Base-by-base conservation (phyloP, 2,329 filamentous ascomycete species). In the Bipolaris victoriae region DNA sequence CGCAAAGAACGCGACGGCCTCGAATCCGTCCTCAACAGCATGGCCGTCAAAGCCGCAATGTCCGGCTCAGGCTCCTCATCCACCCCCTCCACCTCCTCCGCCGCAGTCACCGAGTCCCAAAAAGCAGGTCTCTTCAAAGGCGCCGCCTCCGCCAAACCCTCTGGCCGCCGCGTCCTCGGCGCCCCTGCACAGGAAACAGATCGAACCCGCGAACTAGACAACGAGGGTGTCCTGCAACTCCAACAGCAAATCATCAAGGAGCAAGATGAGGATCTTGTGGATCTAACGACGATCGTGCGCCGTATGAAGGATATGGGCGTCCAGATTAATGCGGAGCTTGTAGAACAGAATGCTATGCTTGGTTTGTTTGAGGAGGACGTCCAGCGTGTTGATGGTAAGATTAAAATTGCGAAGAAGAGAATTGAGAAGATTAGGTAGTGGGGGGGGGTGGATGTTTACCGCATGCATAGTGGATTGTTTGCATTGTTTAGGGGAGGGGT, bases 291-390 rank as follows among this genome's bases (percentile, higher is more conserved):
- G 62, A 88, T 91, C 46, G 88, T 94, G 45, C 80, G 87, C 46
- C 80, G 89, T 57, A 89, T 94, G 79, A 88, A 85, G 70, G 88
- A 92, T 76, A 90, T 94, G 84, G 90, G 90, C 0, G 79, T 91
- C 45, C 83, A 87, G 55, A 93, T 95, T 69, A 84, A 90, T 62
- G 84, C 88, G 48, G 91, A 94, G 79, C 82, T 93, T 54, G 84
- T 87, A 51, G 77, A 85, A 63, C 90, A 94, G 79, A 89, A 86
- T 90, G 84, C 80, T 1, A 85, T 92, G 84, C 79, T 95, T 29
- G 83, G 86, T 11, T 76, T 86, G 63, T 72, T 92, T 60, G 87
- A 89, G 61, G 80, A 86, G 53, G 89, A 92, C 75, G 83, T 84
- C 2, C 86, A 88, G 53, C 80, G 88, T 5, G 80, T 92, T 15